These are phyloP conservation scores for Diaporthe vaccinii DNA, from an alignment of 2,329 filamentous ascomycete species.

Conservation along the genomic window DNA sequence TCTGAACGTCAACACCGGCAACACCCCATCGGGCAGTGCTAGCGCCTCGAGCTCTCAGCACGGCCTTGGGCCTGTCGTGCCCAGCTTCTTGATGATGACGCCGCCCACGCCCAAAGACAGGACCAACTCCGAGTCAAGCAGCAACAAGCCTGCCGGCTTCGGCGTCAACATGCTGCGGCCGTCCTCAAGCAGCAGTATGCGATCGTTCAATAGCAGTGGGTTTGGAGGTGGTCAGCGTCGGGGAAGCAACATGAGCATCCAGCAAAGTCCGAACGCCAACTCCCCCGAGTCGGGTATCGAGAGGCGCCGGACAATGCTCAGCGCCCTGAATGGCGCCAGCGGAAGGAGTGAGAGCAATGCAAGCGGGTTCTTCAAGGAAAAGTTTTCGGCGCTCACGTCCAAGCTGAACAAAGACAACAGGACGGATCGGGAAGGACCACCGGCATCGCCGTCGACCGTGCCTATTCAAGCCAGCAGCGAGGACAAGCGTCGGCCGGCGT, in stretches of 20 bases:
- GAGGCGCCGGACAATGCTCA: constrained; percentile 37
- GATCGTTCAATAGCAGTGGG: constrained; percentile 42
- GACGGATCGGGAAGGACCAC: constrained; percentile 39
- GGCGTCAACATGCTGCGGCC: constrained; percentile 45
- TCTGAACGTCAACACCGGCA: constrained; percentile 37
- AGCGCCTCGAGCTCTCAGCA: constrained; percentile 47
- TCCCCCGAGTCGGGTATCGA: constrained; percentile 32
- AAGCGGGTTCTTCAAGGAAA: constrained; percentile 41
- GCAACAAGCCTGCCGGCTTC: constrained; percentile 39
- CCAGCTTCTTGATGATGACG: constrained; percentile 62
- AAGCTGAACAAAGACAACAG: constrained; percentile 48
- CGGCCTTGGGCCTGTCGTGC: constrained; percentile 47
- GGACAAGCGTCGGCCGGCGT: constrained; percentile 42
- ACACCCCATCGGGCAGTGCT: constrained; percentile 39
- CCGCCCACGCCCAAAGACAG: constrained; percentile 57
- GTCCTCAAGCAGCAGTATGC: constrained; percentile 44
- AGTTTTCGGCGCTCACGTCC: constrained; percentile 46
- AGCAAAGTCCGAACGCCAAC: constrained; percentile 7
- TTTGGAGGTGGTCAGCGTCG: constrained; percentile 40
- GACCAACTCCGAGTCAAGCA: constrained; percentile 37
- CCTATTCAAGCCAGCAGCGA: constrained; percentile 45
- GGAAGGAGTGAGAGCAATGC: constrained; percentile 42
- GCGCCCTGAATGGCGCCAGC: constrained; percentile 40
- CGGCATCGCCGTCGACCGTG: background rate
- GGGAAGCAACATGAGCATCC: constrained; percentile 39